Evolutionary conservation across 73 alveolate genomes (phyloP).

Genomic region (Paramecium primaurelia): DNA sequence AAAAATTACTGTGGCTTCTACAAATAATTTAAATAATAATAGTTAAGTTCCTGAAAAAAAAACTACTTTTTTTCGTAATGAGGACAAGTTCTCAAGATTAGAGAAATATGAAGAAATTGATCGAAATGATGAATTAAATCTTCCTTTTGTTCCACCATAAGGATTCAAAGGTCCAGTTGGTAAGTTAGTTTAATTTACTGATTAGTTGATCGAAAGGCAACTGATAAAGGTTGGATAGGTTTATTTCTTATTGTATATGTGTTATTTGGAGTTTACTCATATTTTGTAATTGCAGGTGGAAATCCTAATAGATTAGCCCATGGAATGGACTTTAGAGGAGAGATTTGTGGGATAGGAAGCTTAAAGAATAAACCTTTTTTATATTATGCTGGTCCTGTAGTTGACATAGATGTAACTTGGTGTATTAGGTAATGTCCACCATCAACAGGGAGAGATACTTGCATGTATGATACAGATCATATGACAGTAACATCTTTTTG

Average conservation of each 20-base stretch:
- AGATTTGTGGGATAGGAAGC: slow-evolving; percentile 50
- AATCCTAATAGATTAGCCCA: slow-evolving; percentile 54
- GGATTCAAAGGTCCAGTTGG: slow-evolving; percentile 62
- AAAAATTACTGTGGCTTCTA: slow-evolving; percentile 1
- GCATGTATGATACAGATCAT: slow-evolving; percentile 45
- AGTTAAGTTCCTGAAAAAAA: background rate
- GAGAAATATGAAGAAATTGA: slow-evolving; percentile 55
- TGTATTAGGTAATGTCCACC: slow-evolving; percentile 58
- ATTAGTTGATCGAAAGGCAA: slow-evolving; percentile 47
- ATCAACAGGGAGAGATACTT: slow-evolving; percentile 45
- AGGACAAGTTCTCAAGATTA: slow-evolving; percentile 50
- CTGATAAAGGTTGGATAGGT: slow-evolving; percentile 29
- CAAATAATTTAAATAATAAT: background rate
- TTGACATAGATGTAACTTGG: slow-evolving; percentile 45
- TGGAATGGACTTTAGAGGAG: slow-evolving; percentile 65
- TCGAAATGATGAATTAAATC: slow-evolving; percentile 38
- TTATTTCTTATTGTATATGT: slow-evolving; percentile 34
- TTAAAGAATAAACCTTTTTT: slow-evolving; percentile 31
- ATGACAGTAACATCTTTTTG: slow-evolving; percentile 42
- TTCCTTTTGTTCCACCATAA: slow-evolving; percentile 51
- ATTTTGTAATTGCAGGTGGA: slow-evolving; percentile 33
- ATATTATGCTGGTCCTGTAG: slow-evolving; percentile 55
- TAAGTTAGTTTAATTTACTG: background rate
- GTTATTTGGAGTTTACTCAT: slow-evolving; percentile 10
- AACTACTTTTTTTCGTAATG: slow-evolving; percentile 4